Evolutionary conservation across 176 grass and related monocot species (phyloP).

Genomic region (Avena sativa): DNA sequence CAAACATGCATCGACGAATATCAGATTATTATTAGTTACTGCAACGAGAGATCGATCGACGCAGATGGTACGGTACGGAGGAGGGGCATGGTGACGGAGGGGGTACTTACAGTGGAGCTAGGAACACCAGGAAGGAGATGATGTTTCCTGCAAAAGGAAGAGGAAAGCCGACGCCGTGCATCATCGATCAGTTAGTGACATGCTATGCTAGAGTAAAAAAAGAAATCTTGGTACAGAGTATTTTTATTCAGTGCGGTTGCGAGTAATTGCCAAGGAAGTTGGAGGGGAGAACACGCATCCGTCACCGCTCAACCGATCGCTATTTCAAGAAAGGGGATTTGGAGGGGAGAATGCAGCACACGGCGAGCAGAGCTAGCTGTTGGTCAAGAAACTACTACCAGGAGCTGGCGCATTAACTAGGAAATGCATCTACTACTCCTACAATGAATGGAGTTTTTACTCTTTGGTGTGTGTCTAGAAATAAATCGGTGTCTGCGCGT

Average conservation of each 20-base stretch:
- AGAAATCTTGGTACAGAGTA: background rate
- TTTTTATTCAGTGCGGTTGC: background rate
- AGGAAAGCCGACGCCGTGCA: background rate
- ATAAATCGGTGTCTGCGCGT: background rate
- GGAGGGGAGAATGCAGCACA: background rate
- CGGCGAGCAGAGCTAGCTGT: background rate
- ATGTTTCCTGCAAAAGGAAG: conserved; percentile 69
- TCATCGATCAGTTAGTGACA: background rate
- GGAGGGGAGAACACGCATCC: conserved; percentile 38
- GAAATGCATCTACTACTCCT: background rate
- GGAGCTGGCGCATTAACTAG: no score
- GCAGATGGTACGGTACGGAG: no score
- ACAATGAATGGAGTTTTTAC: background rate
- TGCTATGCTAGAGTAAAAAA: background rate
- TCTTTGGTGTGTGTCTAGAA: background rate
- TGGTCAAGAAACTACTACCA: background rate
- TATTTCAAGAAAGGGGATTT: conserved; percentile 39
- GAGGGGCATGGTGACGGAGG: no score
- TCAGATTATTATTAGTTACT: no score
- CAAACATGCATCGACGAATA: background rate
- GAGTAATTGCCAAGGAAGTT: conserved; percentile 20
- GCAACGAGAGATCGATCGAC: no score
- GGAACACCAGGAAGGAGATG: conserved; percentile 85
- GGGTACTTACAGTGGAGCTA: conserved; percentile 67
- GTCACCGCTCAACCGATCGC: conserved; percentile 51